Evolutionary conservation across 202 grass and related monocot genomes (phyloP).

Genomic region (Eragrostis tef): DNA sequence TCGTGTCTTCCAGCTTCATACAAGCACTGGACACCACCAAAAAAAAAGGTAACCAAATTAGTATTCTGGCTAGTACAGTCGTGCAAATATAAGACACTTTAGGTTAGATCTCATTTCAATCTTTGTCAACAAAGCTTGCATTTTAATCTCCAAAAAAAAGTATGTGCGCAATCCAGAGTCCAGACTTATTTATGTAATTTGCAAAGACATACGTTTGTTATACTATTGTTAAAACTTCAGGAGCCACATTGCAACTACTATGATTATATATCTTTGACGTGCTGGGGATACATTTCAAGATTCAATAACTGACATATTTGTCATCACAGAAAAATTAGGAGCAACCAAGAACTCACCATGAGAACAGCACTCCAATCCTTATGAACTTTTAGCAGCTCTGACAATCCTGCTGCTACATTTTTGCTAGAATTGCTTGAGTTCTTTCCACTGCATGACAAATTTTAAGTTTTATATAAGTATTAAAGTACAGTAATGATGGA

Average conservation of each 20-base stretch:
- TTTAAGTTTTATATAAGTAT: not conserved
- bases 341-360: slow-evolving; percentile 54
- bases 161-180: not conserved
- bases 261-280: slow-evolving; percentile 20
- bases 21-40: no score
- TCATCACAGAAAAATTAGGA: not conserved
- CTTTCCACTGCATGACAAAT: slow-evolving; percentile 49
- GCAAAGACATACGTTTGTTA: not conserved
- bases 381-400: slow-evolving; percentile 61
- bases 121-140: not conserved
- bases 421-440: slow-evolving; percentile 43
- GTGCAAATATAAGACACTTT: not conserved
- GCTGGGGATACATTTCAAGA: not conserved
- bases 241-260: slow-evolving; percentile 12
- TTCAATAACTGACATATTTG: slow-evolving; percentile 3
- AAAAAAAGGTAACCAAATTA: slow-evolving; percentile 26
- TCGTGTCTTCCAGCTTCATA: slow-evolving; percentile 79
- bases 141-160: not conserved
- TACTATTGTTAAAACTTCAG: slow-evolving; percentile 11
- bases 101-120: not conserved
- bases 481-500: slow-evolving; percentile 27
- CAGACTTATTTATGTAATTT: not conserved
- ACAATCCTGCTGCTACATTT: slow-evolving; percentile 57
- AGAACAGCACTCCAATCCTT: slow-evolving; percentile 74
- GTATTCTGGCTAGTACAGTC: not conserved